phyloP scores from a whole-genome alignment of 768 basidiomycete genomes.

The Zangia roseola region DNA sequence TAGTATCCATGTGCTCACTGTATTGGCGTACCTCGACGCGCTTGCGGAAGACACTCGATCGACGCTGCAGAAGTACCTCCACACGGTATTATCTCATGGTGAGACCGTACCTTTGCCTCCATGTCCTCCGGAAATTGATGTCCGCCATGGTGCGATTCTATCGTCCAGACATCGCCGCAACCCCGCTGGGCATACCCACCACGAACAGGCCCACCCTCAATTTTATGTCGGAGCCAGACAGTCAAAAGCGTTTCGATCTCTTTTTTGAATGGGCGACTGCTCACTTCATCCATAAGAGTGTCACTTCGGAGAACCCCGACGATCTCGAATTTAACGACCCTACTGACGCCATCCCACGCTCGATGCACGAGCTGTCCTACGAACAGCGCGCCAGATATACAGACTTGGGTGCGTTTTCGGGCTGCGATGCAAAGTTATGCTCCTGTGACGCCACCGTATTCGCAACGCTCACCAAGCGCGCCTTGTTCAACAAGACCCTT shows the following conservation, averaged over 20 bases:
- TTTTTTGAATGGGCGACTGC: conserved; percentile 17
- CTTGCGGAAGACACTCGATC: conserved; percentile 1
- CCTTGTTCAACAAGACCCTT: conserved; percentile 15
- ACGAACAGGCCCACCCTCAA: not conserved
- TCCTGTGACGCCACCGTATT: conserved; percentile 9
- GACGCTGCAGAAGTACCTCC: conserved; percentile 16
- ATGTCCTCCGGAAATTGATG: no score
- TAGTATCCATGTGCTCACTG: conserved; percentile 7
- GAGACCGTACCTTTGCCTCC: not conserved
- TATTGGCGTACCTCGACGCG: conserved; percentile 17
- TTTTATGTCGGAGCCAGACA: conserved; percentile 2
- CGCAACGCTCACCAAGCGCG: conserved; percentile 10
- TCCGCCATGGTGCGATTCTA: no score
- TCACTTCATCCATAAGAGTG: conserved; percentile 16
- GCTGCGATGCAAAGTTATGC: conserved; percentile 16
- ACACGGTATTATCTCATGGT: conserved; percentile 21
- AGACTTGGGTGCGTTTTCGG: not conserved
- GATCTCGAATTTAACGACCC: conserved; percentile 16
- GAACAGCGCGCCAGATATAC: conserved; percentile 15
- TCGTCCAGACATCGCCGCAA: conserved; percentile 3
- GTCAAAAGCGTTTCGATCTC: conserved; percentile 9
- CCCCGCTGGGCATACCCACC: conserved; percentile 11
- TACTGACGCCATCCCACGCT: conserved; percentile 4
- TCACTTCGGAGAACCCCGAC: conserved; percentile 13
- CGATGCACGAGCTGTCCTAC: conserved; percentile 12